Evolutionary conservation across 768 basidiomycete genomes (phyloP).

Genomic region (Zangia roseola): DNA sequence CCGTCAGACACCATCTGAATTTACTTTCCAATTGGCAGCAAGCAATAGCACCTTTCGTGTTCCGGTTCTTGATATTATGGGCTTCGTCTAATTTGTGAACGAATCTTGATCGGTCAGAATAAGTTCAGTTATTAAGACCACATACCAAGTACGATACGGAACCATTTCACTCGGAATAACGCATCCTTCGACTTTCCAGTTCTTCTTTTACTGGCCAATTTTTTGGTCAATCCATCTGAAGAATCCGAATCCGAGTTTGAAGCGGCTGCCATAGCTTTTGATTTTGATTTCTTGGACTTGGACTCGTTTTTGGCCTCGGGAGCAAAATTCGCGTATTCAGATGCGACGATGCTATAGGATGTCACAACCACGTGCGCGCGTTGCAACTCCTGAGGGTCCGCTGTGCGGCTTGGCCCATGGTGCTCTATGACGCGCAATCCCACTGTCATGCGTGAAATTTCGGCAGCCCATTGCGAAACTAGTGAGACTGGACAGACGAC

Average conservation of each 20-base stretch:
- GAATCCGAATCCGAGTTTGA: constrained; percentile 35
- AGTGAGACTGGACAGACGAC: constrained; percentile 87
- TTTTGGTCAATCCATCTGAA: constrained; percentile 41
- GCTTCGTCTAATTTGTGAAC: constrained; percentile 68
- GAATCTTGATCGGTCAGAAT: neutral
- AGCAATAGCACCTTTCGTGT: constrained; percentile 73
- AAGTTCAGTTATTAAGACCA: neutral
- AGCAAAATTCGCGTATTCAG: constrained; percentile 62
- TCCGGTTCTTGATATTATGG: constrained; percentile 89
- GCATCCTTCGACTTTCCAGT: constrained; percentile 54
- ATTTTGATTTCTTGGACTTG: constrained; percentile 43
- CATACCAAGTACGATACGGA: constrained; percentile 80
- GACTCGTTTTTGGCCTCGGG: constrained; percentile 55
- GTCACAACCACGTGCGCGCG: constrained; percentile 77
- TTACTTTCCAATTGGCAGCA: constrained; percentile 76
- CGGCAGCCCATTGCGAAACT: constrained; percentile 87
- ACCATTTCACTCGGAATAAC: constrained; percentile 80
- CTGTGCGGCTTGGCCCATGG: constrained; percentile 74
- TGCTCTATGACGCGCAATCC: constrained; percentile 74
- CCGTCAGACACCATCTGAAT: constrained; percentile 87
- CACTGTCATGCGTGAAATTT: constrained; percentile 71
- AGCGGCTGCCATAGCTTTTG: constrained; percentile 27
- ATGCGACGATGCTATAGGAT: constrained; percentile 81
- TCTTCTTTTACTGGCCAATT: constrained; percentile 40
- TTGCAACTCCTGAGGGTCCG: constrained; percentile 54